A percentile compares a stretch with the other conserved stretches of the same genome.
Conservation (phyloP, 2,329 filamentous ascomycete species). For the Fusarium caatingaense region DNA sequence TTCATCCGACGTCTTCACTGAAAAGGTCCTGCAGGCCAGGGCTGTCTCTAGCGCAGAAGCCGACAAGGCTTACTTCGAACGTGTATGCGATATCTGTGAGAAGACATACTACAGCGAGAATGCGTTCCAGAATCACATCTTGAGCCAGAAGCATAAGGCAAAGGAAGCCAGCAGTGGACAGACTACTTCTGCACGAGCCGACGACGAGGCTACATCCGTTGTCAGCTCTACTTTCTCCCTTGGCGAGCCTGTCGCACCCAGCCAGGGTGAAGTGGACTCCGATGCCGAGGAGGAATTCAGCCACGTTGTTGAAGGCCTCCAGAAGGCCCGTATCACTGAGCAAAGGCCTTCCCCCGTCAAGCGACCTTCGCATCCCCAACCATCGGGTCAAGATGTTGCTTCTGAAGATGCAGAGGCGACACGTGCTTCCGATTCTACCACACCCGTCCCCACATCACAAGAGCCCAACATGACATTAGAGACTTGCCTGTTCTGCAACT, state of each 20-base stretch:
- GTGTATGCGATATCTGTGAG: conserved; percentile 81
- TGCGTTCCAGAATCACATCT: conserved; percentile 91
- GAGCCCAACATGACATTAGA: conserved; percentile 58
- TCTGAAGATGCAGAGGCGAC: conserved; percentile 57
- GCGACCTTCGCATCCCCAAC: conserved; percentile 64
- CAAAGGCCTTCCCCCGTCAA: conserved; percentile 63
- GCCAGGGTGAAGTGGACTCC: conserved; percentile 65
- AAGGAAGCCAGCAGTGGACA: conserved; percentile 62
- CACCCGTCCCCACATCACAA: conserved; percentile 51
- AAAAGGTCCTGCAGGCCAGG: conserved; percentile 93
- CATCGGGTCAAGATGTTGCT: conserved; percentile 56
- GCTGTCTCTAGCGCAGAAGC: conserved; percentile 86
- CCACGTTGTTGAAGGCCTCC: conserved; percentile 80
- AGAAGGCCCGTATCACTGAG: conserved; percentile 75
- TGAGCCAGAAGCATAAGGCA: conserved; percentile 86
- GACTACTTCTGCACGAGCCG: conserved; percentile 51
- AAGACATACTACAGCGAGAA: conserved; percentile 98
- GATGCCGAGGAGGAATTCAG: conserved; percentile 81
- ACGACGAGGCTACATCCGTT: conserved; percentile 82
- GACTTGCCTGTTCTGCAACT: conserved; percentile 92
- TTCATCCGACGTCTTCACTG: conserved; percentile 90
- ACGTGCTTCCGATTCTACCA: conserved; percentile 57
- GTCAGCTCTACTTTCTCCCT: conserved; percentile 93
- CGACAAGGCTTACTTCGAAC: conserved; percentile 89
- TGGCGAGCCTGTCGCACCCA: conserved; percentile 75